Base-by-base conservation (phyloP, 352 stramenopile genomes). In the Globisporangium sylvaticum region DNA sequence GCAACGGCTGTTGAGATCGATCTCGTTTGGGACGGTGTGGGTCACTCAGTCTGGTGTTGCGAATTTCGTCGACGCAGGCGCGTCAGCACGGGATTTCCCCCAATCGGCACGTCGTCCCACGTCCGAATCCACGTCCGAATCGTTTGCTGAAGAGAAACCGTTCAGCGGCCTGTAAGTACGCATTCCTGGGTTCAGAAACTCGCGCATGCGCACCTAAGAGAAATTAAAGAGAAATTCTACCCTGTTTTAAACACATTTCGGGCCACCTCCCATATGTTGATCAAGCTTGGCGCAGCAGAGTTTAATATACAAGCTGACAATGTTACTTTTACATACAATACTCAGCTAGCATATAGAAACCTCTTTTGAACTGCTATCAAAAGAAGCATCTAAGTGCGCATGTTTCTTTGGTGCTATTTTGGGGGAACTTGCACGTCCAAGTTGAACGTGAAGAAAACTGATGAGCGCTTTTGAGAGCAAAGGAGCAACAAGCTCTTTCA, bases 391-490 rank as follows among this genome's bases (percentile, higher is more conserved):
- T 22, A 50, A 50, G 42, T 50, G 7, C 54, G 14, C 29, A 9
- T 4, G 1, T 29, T 44, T 50, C n/a, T 22, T 10, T 7, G 42
- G 7, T 24, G 18, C 3, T n/a, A 20, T 20, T 44, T 44, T 42
- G 20, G 31, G 54, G 54, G 29, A 44, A 7, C 7, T 60, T 20
- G 22, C 54, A 60, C 54, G 29, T 12, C 22, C 9, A 61, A 61
- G 31, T 44, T 61, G 55, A 61, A 61, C 55, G 55, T 48, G 55
- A 61, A 48, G 32, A 22, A 48, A 61, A 61, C 55, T 12, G 25
- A 32, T 39, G 53, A 29, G 48, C 3, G 9, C n/a, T 18, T 57
- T 15, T 15, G 9, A 15, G 52, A 22, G 8, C 48, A 56, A 15
- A 14, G n/a, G 6, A 5, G 0, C 48, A n/a, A n/a, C n/a, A 15